These are phyloP conservation scores for Lyophyllum semitale DNA, from an alignment of 768 basidiomycete species.

Conservation along the genomic window DNA sequence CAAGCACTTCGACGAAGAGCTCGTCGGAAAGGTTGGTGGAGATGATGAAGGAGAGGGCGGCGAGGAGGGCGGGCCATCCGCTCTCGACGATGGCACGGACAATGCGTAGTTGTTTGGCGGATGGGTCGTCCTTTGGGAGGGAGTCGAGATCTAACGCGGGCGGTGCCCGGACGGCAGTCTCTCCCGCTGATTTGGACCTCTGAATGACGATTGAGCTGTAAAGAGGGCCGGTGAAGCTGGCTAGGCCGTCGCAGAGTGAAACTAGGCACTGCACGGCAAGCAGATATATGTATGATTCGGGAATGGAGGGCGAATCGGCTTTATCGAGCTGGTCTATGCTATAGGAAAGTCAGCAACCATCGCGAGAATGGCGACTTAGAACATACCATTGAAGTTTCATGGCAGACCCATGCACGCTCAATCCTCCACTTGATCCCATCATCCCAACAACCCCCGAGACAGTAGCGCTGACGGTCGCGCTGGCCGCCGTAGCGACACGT, in stretches of 20 bases:
- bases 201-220: slow-evolving; percentile 74
- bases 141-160: slow-evolving; percentile 66
- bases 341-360: slow-evolving; percentile 1
- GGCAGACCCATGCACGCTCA: slow-evolving; percentile 71
- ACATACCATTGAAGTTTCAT: slow-evolving; percentile 93
- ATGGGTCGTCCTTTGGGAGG: slow-evolving; percentile 49
- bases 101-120: slow-evolving; percentile 58
- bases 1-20: slow-evolving; percentile 85
- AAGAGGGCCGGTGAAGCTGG: slow-evolving; percentile 71
- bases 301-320: slow-evolving; percentile 90
- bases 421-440: slow-evolving; percentile 69
- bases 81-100: slow-evolving; percentile 80
- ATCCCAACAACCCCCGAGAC: slow-evolving; percentile 86
- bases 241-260: slow-evolving; percentile 85
- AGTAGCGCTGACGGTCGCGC: slow-evolving; percentile 80
- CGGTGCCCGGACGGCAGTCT: slow-evolving; percentile 68
- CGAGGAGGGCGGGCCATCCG: slow-evolving; percentile 92
- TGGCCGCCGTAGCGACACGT: slow-evolving; percentile 81
- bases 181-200: slow-evolving; percentile 60
- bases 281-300: slow-evolving; percentile 92
- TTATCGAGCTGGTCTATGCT: slow-evolving; percentile 99
- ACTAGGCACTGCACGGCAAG: slow-evolving; percentile 87
- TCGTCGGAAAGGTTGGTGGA: slow-evolving; percentile 90
- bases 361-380: neutral
- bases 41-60: slow-evolving; percentile 87